phyloP scores from a whole-genome alignment of 1,284 basidiomycete genomes.

The Marasmius fiardii region DNA sequence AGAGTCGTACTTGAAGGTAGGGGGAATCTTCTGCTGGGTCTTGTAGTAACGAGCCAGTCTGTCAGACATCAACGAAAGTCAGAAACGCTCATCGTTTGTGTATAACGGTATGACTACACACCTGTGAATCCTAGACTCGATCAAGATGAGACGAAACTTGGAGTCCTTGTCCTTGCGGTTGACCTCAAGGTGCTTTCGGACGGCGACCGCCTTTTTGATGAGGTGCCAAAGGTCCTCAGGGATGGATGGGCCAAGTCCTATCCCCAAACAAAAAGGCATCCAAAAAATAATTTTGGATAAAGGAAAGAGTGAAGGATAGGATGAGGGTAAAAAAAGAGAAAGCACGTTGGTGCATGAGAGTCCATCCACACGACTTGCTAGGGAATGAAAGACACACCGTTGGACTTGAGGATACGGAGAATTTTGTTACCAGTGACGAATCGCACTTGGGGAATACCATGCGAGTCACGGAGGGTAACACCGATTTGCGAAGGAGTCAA shows the following conservation, averaged over 20 bases:
- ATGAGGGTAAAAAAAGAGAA: slow-evolving; percentile 17
- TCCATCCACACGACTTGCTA: slow-evolving; percentile 12
- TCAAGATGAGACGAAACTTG: slow-evolving; percentile 97
- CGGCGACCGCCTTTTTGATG: slow-evolving; percentile 99
- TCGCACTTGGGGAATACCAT: slow-evolving; percentile 96
- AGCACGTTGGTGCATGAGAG: slow-evolving; percentile 26
- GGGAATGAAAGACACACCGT: slow-evolving; percentile 56
- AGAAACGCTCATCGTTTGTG: background rate
- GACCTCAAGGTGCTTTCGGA: slow-evolving; percentile 97
- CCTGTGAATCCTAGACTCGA: slow-evolving; percentile 99
- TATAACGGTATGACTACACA: slow-evolving; percentile 25
- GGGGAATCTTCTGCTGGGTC: slow-evolving; percentile 95
- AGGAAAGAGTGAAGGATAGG: slow-evolving; percentile 15
- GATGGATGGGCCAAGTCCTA: slow-evolving; percentile 95
- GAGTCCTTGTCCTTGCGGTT: slow-evolving; percentile 99
- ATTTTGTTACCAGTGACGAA: slow-evolving; percentile 99
- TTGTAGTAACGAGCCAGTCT: slow-evolving; percentile 91
- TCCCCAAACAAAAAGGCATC: slow-evolving; percentile 58
- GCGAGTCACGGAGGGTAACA: slow-evolving; percentile 96
- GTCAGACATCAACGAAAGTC: background rate
- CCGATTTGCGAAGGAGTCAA: slow-evolving; percentile 98
- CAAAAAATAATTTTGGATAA: slow-evolving; percentile 12
- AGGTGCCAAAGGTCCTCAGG: slow-evolving; percentile 99
- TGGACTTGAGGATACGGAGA: slow-evolving; percentile 94
- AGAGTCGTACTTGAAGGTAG: slow-evolving; percentile 97